A percentile compares a stretch with the other conserved stretches of the same genome.
Conservation (phyloP, 352 stramenopile species). For the Pythium aphanidermatum region DNA sequence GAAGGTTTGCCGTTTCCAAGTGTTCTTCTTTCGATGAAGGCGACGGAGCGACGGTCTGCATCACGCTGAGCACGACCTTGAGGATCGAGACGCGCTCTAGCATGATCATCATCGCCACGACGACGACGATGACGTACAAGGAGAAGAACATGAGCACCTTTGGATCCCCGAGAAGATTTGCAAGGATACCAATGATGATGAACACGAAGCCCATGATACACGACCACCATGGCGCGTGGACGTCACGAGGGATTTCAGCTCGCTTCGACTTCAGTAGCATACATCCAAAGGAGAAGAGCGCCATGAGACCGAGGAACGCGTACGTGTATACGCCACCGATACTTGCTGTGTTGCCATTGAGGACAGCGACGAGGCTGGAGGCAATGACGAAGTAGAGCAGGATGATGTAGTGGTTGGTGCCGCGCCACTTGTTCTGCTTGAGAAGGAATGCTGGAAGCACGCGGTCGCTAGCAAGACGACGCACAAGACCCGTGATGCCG, state of each 20-base stretch:
- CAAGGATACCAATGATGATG: slow-evolving; percentile 42
- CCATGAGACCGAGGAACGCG: slow-evolving; percentile 81
- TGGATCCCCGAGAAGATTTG: slow-evolving; percentile 45
- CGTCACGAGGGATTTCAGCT: slow-evolving; percentile 59
- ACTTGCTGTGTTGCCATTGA: slow-evolving; percentile 72
- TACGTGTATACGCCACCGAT: slow-evolving; percentile 86
- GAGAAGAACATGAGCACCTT: slow-evolving; percentile 42
- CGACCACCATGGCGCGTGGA: slow-evolving; percentile 64
- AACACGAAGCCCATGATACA: slow-evolving; percentile 41
- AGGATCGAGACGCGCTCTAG: slow-evolving; percentile 54
- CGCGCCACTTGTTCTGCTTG: slow-evolving; percentile 52
- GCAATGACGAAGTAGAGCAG: slow-evolving; percentile 64
- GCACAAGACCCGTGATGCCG: slow-evolving; percentile 51
- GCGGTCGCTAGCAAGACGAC: slow-evolving; percentile 79
- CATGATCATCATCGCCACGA: slow-evolving; percentile 52
- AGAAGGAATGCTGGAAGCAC: slow-evolving; percentile 57
- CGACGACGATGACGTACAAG: slow-evolving; percentile 52
- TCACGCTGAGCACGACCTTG: slow-evolving; percentile 7
- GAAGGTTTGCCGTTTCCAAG: background rate
- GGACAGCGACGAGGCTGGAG: slow-evolving; percentile 64
- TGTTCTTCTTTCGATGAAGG: slow-evolving; percentile 31
- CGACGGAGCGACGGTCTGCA: background rate
- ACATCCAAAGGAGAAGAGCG: slow-evolving; percentile 75
- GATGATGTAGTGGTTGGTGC: slow-evolving; percentile 81
- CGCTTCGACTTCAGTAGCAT: slow-evolving; percentile 84